Percentiles rank a stretch among this genome's conserved stretches.
These are phyloP conservation scores for Tolypocladium amazonense DNA, from an alignment of 2,329 filamentous ascomycete species.

Conservation along the genomic window DNA sequence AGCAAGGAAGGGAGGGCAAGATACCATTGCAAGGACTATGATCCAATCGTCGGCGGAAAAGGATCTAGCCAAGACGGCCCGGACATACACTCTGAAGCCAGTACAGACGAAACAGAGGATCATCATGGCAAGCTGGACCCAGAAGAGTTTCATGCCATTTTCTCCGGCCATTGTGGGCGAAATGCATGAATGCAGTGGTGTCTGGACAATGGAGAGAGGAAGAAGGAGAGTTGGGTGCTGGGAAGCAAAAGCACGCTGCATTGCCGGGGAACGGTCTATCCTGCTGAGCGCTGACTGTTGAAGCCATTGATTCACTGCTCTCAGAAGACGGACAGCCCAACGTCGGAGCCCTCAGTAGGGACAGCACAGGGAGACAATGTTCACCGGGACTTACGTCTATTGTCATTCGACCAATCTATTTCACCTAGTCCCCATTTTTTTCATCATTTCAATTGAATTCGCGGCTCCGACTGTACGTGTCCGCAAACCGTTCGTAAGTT, in stretches of 20 bases:
- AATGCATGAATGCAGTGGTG: neutral
- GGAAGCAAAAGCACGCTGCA: neutral
- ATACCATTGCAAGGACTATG: constrained; percentile 2
- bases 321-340: neutral
- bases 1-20: neutral
- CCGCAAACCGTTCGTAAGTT: neutral
- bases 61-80: neutral
- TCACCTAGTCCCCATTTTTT: neutral
- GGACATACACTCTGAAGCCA: constrained; percentile 9
- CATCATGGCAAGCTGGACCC: constrained; percentile 17
- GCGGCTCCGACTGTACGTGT: neutral
- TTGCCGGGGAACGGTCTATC: constrained; percentile 22
- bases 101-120: constrained; percentile 26
- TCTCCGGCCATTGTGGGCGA: constrained; percentile 19
- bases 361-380: neutral
- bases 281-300: neutral
- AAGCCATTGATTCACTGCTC: neutral
- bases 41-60: constrained; percentile 1
- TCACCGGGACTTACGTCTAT: neutral
- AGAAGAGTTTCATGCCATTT: constrained; percentile 8
- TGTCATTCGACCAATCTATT: neutral
- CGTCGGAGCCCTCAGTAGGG: too few relatives aligned
- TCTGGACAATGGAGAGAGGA: too few relatives aligned
- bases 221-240: neutral
- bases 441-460: neutral